Base-by-base conservation (phyloP, 2,329 filamentous ascomycete species). In the Colletotrichum acutatum region DNA sequence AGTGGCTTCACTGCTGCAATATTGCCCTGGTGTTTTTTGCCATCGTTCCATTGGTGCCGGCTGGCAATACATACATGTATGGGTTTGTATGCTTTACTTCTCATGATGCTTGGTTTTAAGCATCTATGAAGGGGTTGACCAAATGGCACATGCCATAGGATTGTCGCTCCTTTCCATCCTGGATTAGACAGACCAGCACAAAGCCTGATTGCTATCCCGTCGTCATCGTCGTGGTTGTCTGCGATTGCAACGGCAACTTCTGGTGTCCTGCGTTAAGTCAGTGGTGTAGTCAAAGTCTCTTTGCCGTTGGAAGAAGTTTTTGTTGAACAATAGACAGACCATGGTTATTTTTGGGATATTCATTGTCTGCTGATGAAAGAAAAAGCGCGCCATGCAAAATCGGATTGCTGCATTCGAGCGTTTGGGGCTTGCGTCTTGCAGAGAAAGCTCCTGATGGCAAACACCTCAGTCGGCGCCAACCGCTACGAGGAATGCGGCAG, bases 291-390 rank as follows among this genome's bases (percentile, higher is more conserved):
- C 34, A 52, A 26, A 26, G 52, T 24, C 26, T 59, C 34, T 34
- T 34, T 34, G 32, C 14, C 16, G 12, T 22, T n/a, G 28, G 42
- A 1, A 24, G 3, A 37, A 5, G 3, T 4, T 12, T 28, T 11
- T 34, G 14, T 5, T 16, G 56, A 42, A 42, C 32, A 26, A 49
- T 62, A 59, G 34, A 57, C 34, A 16, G 30, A 68, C 7, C 28
- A 46, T 53, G 42, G 58, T 53, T 68, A 60, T 69, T 72, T 68
- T 72, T 49, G 65, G 65, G 16, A 42, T 11, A 7, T 11, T 24
- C 37, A 53, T 14, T 53, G 30, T 59, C 65, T 69, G 59, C 37
- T 53, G 59, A 72, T 66, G 67, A 32, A 60, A 60, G 57, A 28
- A 42, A 26, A 19, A 32, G 64, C 32, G 52, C 68, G 58, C 58